Evolutionary conservation across 768 basidiomycete genomes (phyloP), one percentile per base, ranked within the genome.

Genomic region (Amanita pseudoporphyria): DNA sequence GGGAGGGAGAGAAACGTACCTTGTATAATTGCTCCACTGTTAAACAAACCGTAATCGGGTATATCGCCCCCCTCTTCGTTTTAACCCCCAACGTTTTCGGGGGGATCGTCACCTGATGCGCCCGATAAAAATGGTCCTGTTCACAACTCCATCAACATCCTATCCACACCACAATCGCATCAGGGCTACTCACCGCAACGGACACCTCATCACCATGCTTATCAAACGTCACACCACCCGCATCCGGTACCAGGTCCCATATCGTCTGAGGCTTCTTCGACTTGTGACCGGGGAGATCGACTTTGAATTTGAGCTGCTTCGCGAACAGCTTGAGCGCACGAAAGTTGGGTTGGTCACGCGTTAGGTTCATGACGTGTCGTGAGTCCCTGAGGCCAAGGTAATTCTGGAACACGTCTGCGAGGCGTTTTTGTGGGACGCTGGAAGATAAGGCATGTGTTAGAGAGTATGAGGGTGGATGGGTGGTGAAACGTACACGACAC

Each of bases 41-140:
- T 21, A 5, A 21, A 19, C 44, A 52, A 2, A 52, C 51, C 7
- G n/a, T 33, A 13, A 45, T 45, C 2, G 51, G 43, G 38, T 36
- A 45, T 7, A 45, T 14, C 6, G 19, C 43, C 28, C 45, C 45
- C 7, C 18, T 30, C n/a, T 33, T 46, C 4, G 45, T 45, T n/a
- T 41, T 37, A 13, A 52, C 32, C 1, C 51, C 44, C 22, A 52
- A 36, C 3, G 51, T 45, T n/a, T 30, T 38, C n/a, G 45, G 43
- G 9, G 36, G 36, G 2, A 52, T 21, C 28, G 12, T 45, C 3
- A 45, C 19, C 9, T 39, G n/a, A 14, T 52, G n/a, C n/a, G n/a
- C 35, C 14, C 35, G 10, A 9, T 26, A 38, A 31, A 52, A 52
- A 24, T 52, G 44, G 12, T 33, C 26, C 48, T 49, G 22, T 24